Evolutionary conservation across 768 basidiomycete species (phyloP).

Genomic region (Gyrodon lividus): DNA sequence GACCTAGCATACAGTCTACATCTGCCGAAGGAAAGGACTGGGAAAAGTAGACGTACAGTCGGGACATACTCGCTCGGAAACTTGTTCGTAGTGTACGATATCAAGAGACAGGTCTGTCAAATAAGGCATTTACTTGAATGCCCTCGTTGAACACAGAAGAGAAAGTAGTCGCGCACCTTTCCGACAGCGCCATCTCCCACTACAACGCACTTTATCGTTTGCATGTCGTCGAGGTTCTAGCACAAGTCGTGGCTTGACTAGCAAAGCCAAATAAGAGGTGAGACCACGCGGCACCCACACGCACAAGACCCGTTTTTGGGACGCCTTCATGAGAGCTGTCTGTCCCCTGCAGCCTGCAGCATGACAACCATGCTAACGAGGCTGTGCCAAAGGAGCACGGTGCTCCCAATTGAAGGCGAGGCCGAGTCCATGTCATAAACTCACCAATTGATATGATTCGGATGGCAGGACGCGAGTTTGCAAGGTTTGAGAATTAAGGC

Average conservation of each 20-base stretch:
- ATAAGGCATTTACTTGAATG: constrained; percentile 4
- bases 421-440: constrained; percentile 9
- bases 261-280: background rate
- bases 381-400: constrained; percentile 23
- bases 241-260: constrained; percentile 17
- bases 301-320: constrained; percentile 28
- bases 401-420: constrained; percentile 5
- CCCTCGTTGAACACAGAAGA: background rate
- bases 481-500: constrained; percentile 21
- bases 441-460: constrained; percentile 22
- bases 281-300: constrained; percentile 13
- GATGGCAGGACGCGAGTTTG: constrained; percentile 20
- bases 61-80: constrained; percentile 99
- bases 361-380: constrained; percentile 31
- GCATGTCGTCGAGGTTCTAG: constrained; percentile 52
- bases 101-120: constrained; percentile 86
- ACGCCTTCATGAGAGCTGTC: constrained; percentile 12
- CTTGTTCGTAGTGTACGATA: constrained; percentile 97
- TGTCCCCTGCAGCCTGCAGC: constrained; percentile 22
- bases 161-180: constrained; percentile 63
- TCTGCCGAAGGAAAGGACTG: constrained; percentile 14
- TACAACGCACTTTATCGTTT: constrained; percentile 97
- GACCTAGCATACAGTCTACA: constrained; percentile 48
- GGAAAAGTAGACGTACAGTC: constrained; percentile 60
- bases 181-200: constrained; percentile 98